Conservation (phyloP, 1,284 basidiomycete species). For the Anthracocystis setariae region DNA sequence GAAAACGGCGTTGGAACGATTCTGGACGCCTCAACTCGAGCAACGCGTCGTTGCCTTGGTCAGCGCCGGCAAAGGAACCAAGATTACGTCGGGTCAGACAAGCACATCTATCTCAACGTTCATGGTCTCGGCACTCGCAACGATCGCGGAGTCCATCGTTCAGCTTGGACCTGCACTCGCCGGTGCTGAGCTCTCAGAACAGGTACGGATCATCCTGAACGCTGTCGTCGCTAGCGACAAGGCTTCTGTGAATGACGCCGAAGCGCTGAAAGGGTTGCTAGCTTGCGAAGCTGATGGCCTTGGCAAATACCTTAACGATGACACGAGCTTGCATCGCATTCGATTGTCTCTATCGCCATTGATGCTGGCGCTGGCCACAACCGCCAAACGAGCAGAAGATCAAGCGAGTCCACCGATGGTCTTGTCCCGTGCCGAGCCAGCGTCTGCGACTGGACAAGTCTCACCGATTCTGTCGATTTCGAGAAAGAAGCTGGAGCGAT, state of each 20-base stretch:
- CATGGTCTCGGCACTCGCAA: slow-evolving; percentile 17
- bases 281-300: slow-evolving; percentile 12
- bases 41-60: slow-evolving; percentile 7
- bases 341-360: slow-evolving; percentile 27
- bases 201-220: slow-evolving; percentile 16
- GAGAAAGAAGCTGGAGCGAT: slow-evolving; percentile 21
- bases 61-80: background rate
- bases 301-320: slow-evolving; percentile 9
- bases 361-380: slow-evolving; percentile 18
- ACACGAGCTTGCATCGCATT: slow-evolving; percentile 15
- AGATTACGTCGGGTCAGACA: background rate
- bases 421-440: slow-evolving; percentile 25
- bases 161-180: slow-evolving; percentile 31
- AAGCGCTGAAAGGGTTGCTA: slow-evolving; percentile 12
- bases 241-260: slow-evolving; percentile 9
- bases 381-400: slow-evolving; percentile 7
- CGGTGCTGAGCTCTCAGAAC: slow-evolving; percentile 22
- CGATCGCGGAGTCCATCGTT: slow-evolving; percentile 30
- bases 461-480: slow-evolving; percentile 19
- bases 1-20: slow-evolving; percentile 20
- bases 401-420: background rate
- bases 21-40: slow-evolving; percentile 29
- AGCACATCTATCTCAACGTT: slow-evolving; percentile 11
- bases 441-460: slow-evolving; percentile 19
- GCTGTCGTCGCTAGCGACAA: background rate